Percentiles rank a stretch among this genome's conserved stretches.
Conservation (phyloP, 2,329 filamentous ascomycete genomes). For the Bipolaris cookei region DNA sequence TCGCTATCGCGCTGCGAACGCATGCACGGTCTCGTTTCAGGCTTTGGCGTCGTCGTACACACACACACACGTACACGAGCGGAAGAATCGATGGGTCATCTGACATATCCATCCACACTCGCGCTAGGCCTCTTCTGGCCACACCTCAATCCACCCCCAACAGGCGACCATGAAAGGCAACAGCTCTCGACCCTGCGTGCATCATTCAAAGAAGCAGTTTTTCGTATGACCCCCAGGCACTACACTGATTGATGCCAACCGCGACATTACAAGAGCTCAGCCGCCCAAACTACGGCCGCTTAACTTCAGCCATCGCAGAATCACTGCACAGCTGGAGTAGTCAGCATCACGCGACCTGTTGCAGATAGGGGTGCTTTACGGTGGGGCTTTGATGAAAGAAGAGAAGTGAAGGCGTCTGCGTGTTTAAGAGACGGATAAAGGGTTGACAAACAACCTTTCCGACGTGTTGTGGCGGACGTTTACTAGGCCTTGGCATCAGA, state of each 20-base stretch:
- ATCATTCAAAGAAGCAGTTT: conserved; percentile 2
- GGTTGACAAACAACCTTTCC: background rate
- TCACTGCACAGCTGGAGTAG: conserved; percentile 14
- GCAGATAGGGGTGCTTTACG: conserved; percentile 4
- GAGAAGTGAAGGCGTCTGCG: background rate
- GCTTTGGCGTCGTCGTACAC: conserved; percentile 1
- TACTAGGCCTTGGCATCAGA: conserved; percentile 25
- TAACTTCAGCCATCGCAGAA: conserved; percentile 27
- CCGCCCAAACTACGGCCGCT: conserved; percentile 24
- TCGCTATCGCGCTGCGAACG: conserved; percentile 5
- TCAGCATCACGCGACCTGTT: conserved; percentile 9
- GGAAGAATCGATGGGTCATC: conserved; percentile 28
- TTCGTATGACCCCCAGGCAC: background rate
- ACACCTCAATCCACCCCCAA: conserved; percentile 27
- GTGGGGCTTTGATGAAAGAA: background rate
- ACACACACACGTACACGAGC: conserved; percentile 2
- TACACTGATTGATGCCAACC: conserved; percentile 21
- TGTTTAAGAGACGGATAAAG: background rate
- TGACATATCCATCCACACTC: conserved; percentile 22
- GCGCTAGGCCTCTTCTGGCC: conserved; percentile 25
- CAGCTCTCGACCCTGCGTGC: conserved; percentile 20
- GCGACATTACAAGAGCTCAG: conserved; percentile 13
- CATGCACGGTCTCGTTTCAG: conserved; percentile 6
- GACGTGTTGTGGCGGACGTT: conserved; percentile 15
- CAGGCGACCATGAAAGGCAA: conserved; percentile 27